phyloP scores from a whole-genome alignment of 805 yeast species.

The Metschnikowia lochheadii region DNA sequence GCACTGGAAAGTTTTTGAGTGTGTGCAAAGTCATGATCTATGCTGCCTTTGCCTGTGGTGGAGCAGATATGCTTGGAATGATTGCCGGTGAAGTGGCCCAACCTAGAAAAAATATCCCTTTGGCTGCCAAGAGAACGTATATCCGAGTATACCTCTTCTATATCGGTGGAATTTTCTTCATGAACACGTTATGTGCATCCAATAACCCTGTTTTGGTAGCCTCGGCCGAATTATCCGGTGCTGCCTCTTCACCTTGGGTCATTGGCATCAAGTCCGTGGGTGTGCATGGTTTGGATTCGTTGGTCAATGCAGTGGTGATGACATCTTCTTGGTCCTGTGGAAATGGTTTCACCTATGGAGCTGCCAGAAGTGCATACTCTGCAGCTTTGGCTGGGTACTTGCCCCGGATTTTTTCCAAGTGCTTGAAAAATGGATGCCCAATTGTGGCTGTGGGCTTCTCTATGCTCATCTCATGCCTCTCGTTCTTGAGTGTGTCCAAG shows the following conservation, averaged over 20 bases:
- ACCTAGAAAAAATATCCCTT: constrained; percentile 36
- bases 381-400: constrained; percentile 85
- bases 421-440: constrained; percentile 70
- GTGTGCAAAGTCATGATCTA: constrained; percentile 60
- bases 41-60: constrained; percentile 62
- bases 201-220: constrained; percentile 28
- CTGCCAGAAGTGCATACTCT: constrained; percentile 41
- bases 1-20: constrained; percentile 60
- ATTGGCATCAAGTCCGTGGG: constrained; percentile 35
- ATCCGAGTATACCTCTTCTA: constrained; percentile 33
- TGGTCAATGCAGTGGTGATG: constrained; percentile 33
- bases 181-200: constrained; percentile 33
- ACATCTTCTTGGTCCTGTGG: constrained; percentile 38
- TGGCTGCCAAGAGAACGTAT: constrained; percentile 34
- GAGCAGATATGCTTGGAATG: constrained; percentile 38
- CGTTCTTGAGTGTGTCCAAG: constrained; percentile 42
- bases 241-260: constrained; percentile 37
- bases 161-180: constrained; percentile 36
- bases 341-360: constrained; percentile 33
- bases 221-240: constrained; percentile 33
- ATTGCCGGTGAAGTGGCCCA: constrained; percentile 39
- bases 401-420: constrained; percentile 59
- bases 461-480: constrained; percentile 28
- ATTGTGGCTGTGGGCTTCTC: constrained; percentile 51
- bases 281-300: constrained; percentile 30